Evolutionary conservation across 2,329 filamentous ascomycete species (phyloP).

Genomic region (Aspergillus sergii): DNA sequence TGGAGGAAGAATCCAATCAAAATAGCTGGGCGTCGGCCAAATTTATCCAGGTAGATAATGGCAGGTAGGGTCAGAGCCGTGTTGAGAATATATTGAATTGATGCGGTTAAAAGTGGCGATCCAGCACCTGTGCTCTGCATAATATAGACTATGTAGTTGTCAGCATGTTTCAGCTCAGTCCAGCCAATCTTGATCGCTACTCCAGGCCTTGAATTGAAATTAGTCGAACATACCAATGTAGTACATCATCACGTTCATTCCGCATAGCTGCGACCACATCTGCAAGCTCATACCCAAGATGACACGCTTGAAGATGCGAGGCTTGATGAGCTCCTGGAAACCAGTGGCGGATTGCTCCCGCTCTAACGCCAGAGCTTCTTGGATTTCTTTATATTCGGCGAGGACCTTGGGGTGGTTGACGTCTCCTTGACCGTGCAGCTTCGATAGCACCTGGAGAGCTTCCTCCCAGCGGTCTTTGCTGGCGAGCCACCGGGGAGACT

Average conservation of each 20-base stretch:
- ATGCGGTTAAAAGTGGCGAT: constrained; percentile 63
- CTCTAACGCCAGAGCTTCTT: constrained; percentile 71
- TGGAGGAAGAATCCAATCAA: constrained; percentile 66
- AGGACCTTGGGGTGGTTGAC: constrained; percentile 64
- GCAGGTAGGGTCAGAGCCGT: constrained; percentile 75
- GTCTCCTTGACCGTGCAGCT: constrained; percentile 67
- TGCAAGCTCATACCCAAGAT: constrained; percentile 71
- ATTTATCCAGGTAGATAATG: constrained; percentile 70
- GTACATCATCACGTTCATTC: constrained; percentile 75
- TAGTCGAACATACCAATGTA: constrained; percentile 52
- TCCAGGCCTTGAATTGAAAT: background rate
- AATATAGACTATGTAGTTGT: constrained; percentile 43
- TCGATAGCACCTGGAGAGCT: constrained; percentile 49
- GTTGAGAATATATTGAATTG: constrained; percentile 76
- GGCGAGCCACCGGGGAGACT: constrained; percentile 65
- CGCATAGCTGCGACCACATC: constrained; percentile 73
- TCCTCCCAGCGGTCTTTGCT: constrained; percentile 62
- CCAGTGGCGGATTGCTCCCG: constrained; percentile 68
- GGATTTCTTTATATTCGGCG: constrained; percentile 70
- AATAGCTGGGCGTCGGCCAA: constrained; percentile 70
- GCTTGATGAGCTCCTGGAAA: constrained; percentile 70
- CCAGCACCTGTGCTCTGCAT: constrained; percentile 66
- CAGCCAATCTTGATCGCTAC: rapidly evolving
- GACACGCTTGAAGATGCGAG: constrained; percentile 70
- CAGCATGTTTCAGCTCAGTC: background rate